Base-by-base conservation (phyloP, 257 asterid species). In the Scutellaria minor region DNA sequence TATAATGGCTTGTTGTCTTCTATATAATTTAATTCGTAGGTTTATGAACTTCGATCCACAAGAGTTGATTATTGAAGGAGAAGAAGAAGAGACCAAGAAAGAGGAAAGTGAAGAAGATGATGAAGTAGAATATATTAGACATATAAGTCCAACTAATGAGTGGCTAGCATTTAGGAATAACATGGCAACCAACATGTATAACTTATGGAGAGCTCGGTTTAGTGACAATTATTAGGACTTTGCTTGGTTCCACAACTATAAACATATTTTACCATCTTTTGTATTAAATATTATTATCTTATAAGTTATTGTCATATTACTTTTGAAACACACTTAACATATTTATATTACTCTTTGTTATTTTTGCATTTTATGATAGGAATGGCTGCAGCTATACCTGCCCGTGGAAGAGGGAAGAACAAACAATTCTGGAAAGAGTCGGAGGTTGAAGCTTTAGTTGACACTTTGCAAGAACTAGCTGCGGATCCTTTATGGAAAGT, bases 371-470 rank as follows among this genome's bases (percentile, higher is more conserved):
- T 51, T 14, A 13, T 51, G 0, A 51, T 51, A 51, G 22, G 56
- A 51, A 51, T 51, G 56, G 24, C 0, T 3, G 6, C 9, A 51
- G 7, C 24, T 51, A n/a, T 14, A 6, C 8, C 31, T 52, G n/a
- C n/a, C 3, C 12, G 31, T 15, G 58, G 31, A 5, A 52, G 27
- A 18, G 58, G 58, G 7, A 52, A 52, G 11, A 52, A 14, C 31
- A 52, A 52, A 5, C 12, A 52, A 52, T 52, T 52, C 11, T 52
- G 31, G 58, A 52, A 52, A 18, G 11, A 52, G 6, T 31, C 14
- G 24, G 58, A 52, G 5, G 58, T 52, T 52, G 58, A 52, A 18
- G 58, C 58, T 52, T 52, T 52, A 52, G 58, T 52, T 52, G 58
- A 52, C 58, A 52, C 58, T 11, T 48, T 48, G 20, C 54, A 48